A percentile compares a stretch with the other conserved stretches of the same genome.
Conservation (phyloP, 108 stramenopile genomes). For the Nitzschia sp. region DNA sequence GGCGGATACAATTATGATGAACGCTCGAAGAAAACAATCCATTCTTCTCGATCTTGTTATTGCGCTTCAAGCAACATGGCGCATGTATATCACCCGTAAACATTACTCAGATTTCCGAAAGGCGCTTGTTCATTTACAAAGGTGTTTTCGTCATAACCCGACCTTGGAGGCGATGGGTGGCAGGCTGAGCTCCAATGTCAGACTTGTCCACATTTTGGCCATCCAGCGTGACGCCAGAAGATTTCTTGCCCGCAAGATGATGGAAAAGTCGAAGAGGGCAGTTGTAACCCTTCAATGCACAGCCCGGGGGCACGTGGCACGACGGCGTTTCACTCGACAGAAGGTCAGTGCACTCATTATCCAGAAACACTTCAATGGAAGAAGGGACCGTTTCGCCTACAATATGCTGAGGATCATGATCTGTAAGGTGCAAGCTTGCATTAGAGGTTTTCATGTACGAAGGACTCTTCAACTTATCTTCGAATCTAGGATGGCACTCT, state of each 20-base stretch:
- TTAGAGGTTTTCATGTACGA: conserved; percentile 40
- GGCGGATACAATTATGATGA: conserved; percentile 45
- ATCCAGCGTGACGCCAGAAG: conserved; percentile 17
- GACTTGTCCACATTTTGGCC: not conserved
- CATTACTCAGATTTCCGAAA: not conserved
- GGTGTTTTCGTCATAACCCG: not conserved
- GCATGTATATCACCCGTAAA: conserved; percentile 24
- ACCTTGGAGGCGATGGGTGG: not conserved
- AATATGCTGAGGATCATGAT: conserved; percentile 16
- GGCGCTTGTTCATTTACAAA: not conserved
- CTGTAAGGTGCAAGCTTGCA: conserved; percentile 30
- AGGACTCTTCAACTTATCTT: conserved; percentile 10
- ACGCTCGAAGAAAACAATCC: conserved; percentile 45
- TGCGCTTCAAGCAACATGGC: conserved; percentile 30
- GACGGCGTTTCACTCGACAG: not conserved
- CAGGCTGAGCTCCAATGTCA: not conserved
- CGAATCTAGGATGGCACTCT: conserved; percentile 17
- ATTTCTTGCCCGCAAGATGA: not conserved
- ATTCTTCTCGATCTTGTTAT: conserved; percentile 41
- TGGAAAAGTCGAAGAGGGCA: not conserved
- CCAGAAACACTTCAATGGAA: conserved; percentile 23
- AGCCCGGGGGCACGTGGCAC: conserved; percentile 7
- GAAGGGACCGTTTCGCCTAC: conserved; percentile 10
- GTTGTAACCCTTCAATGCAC: conserved; percentile 24
- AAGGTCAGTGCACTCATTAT: conserved; percentile 5